Percentiles rank a stretch among this genome's conserved stretches.
These are phyloP conservation scores for Calonectria leucothoes DNA, from an alignment of 2,329 filamentous ascomycete genomes.

Conservation along the genomic window DNA sequence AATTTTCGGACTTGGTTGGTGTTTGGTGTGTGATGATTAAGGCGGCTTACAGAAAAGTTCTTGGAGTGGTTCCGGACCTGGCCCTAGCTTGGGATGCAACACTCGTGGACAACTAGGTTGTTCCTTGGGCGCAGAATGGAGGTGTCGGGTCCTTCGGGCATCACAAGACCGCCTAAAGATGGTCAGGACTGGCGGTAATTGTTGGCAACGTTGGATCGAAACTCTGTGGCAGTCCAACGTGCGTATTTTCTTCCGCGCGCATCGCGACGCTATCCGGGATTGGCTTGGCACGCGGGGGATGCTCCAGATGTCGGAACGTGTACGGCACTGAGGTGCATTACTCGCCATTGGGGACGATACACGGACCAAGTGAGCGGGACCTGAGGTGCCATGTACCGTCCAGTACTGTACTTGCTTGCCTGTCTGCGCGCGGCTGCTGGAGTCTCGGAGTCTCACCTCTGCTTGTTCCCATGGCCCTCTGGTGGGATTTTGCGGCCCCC, in stretches of 20 bases:
- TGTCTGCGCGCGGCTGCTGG: no score
- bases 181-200: neutral
- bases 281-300: slow-evolving; percentile 12
- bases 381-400: neutral
- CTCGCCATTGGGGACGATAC: slow-evolving; percentile 12
- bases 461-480: neutral
- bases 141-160: neutral
- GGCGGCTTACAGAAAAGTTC: neutral
- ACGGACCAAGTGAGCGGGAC: neutral
- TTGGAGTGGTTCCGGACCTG: neutral
- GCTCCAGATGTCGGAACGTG: slow-evolving; percentile 12
- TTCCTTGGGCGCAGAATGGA: neutral
- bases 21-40: neutral
- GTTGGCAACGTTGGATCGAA: slow-evolving; percentile 3
- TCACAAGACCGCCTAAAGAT: slow-evolving; percentile 3
- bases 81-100: neutral
- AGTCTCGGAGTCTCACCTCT: neutral
- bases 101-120: neutral
- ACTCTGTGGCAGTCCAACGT: neutral
- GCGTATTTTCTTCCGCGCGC: neutral
- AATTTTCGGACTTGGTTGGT: neutral
- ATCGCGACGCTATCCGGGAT: slow-evolving; percentile 11
- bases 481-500: slow-evolving; percentile 2
- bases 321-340: slow-evolving; percentile 14
- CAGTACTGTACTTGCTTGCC: neutral